Conservation (phyloP, 352 stramenopile species). For the Pythium brassicae region DNA sequence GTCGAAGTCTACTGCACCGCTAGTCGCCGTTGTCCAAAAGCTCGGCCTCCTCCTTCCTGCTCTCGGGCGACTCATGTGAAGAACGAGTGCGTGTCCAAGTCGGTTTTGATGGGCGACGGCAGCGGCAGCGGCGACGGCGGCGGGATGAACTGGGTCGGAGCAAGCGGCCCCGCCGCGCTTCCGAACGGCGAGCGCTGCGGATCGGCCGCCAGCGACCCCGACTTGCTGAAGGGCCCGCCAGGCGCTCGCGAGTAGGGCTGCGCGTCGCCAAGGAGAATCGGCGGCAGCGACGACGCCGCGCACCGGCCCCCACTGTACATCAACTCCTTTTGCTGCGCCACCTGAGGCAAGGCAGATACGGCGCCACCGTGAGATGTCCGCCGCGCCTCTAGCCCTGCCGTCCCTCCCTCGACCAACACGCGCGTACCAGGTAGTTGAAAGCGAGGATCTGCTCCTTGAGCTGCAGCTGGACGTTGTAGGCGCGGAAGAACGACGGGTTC, state of each 20-base stretch:
- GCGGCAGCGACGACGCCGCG: slow-evolving; percentile 16
- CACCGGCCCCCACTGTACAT: slow-evolving; percentile 36
- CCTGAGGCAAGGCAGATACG: slow-evolving; percentile 17
- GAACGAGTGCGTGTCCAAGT: slow-evolving; percentile 82
- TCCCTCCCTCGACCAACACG: not conserved
- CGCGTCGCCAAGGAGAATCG: slow-evolving; percentile 21
- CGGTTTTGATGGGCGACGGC: slow-evolving; percentile 79
- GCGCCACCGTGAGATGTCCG: too few relatives aligned
- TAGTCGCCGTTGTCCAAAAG: too few relatives aligned
- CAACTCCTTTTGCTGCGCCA: slow-evolving; percentile 71
- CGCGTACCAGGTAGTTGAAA: slow-evolving; percentile 88
- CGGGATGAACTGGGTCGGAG: not conserved
- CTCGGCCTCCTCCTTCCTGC: too few relatives aligned
- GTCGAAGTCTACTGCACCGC: not conserved
- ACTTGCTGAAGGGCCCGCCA: not conserved
- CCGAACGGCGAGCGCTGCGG: not conserved
- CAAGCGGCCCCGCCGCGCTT: not conserved
- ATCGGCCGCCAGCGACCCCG: not conserved
- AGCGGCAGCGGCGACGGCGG: slow-evolving; percentile 48
- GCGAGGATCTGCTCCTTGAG: slow-evolving; percentile 89
- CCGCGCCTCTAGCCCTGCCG: too few relatives aligned
- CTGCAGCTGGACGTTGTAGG: slow-evolving; percentile 80
- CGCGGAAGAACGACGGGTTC: slow-evolving; percentile 87
- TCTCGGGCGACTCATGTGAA: slow-evolving; percentile 55
- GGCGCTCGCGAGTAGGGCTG: slow-evolving; percentile 21